Evolutionary conservation across 2,329 filamentous ascomycete genomes (phyloP), one percentile per base, ranked within the genome.

Genomic region (Fonsecaea pugnacius): DNA sequence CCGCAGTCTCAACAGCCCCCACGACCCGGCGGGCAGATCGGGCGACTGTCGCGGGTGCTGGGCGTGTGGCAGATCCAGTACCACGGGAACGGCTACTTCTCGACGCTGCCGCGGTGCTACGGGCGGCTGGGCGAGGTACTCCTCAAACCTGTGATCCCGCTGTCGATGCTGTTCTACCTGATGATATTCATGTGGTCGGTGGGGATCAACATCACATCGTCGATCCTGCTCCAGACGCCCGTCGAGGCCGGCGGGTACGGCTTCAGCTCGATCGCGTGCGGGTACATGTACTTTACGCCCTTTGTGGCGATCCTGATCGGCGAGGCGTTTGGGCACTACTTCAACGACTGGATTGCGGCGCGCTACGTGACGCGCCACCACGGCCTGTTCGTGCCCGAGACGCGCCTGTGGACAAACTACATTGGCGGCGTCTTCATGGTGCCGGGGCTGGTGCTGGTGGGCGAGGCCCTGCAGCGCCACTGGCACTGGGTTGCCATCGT

Each of bases 311-410:
- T 84, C 4, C 70, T 85, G 1, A 74, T 87, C 7, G 84, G 84
- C 2, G 82, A 84, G 68, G 76, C 78, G 1, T 77, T 87, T 1
- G 73, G 82, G 62, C 72, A 76, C 9, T 72, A 72, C 2, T 85
- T 80, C 75, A 82, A 84, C 70, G 82, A 80, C 24, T 82, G 83
- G 0, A 84, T 85, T 65, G 59, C 63, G 18, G 60, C 62, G 40
- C 36, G 76, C 30, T 82, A 82, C 65, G 79, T 82, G 24, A 71
- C 73, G 8, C 72, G 73, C 2, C 79, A 86, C 72, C 70, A 77
- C 3, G 83, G 83, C 18, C 77, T 74, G 51, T 83, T 87, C 54
- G 82, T 85, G 67, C 83, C 85, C 43, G 84, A 87, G 73, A 80
- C 78, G 5, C 81, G 84, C 4, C 78, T 87, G 10, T 72, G 75